Conservation (phyloP, 148 eudicot species). For the Camellia japonica region DNA sequence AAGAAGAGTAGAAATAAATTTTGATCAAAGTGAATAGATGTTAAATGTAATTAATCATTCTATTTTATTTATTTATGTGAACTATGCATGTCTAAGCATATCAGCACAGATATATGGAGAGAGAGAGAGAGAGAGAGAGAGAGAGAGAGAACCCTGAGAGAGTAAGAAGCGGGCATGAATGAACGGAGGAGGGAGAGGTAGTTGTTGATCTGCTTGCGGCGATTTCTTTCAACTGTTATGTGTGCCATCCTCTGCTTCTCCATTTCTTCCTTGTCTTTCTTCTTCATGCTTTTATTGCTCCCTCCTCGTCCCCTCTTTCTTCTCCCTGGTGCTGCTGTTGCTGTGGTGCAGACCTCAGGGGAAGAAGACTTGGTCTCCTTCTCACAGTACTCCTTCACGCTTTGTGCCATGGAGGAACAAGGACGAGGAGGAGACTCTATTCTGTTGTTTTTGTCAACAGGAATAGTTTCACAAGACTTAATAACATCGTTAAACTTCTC, state of each 20-base stretch:
- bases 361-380: slow-evolving; percentile 12
- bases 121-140: neutral
- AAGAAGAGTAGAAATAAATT: too few species aligned
- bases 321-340: neutral
- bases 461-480: too few species aligned
- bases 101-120: too few species aligned
- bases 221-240: slow-evolving; percentile 56
- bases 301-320: slow-evolving; percentile 24
- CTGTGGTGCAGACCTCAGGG: neutral
- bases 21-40: too few species aligned
- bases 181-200: slow-evolving; percentile 55
- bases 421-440: slow-evolving; percentile 9
- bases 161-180: slow-evolving; percentile 56
- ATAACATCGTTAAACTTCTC: too few species aligned
- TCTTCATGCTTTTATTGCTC: slow-evolving; percentile 28
- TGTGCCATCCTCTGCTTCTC: slow-evolving; percentile 68
- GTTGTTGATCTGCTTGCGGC: slow-evolving; percentile 55
- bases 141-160: slow-evolving; percentile 38
- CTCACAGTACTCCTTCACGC: neutral
- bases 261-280: slow-evolving; percentile 46
- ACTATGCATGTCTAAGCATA: too few species aligned
- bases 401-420: neutral
- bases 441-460: neutral
- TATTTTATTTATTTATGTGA: too few species aligned
- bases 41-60: too few species aligned